Conservation (phyloP, 176 grass and related monocot genomes). For the Aegilops bicornis region DNA sequence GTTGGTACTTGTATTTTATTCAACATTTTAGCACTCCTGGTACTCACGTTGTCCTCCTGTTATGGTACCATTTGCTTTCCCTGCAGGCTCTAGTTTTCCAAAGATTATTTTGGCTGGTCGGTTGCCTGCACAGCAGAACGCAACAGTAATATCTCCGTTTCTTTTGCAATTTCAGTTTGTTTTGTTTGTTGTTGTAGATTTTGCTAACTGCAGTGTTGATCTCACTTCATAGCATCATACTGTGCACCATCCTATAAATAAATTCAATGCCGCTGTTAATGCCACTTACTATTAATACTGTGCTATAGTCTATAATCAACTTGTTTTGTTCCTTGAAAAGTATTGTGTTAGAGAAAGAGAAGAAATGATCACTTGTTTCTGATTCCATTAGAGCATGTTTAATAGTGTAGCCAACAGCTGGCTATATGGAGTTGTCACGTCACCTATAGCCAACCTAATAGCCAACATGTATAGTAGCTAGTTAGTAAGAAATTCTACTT, state of each 20-base stretch:
- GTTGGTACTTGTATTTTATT: constrained; percentile 29
- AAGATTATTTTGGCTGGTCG: constrained; percentile 95
- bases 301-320: constrained; percentile 1
- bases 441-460: too few species aligned
- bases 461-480: too few species aligned
- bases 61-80: constrained; percentile 31
- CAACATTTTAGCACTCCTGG: not conserved
- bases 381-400: not conserved
- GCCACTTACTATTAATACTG: not conserved
- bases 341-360: not conserved
- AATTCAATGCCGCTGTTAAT: not conserved
- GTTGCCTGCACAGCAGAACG: constrained; percentile 94
- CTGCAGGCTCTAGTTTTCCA: constrained; percentile 77
- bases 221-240: not conserved
- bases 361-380: not conserved
- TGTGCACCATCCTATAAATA: not conserved
- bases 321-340: constrained; percentile 4
- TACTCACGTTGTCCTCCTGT: not conserved
- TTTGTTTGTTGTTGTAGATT: constrained; percentile 19
- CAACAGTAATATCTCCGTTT: constrained; percentile 54
- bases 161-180: constrained; percentile 12
- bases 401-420: too few species aligned
- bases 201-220: not conserved
- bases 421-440: too few species aligned
- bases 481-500: too few species aligned